Base-by-base conservation (phyloP, 202 grass and related monocot genomes). In the Zoysia matrella region DNA sequence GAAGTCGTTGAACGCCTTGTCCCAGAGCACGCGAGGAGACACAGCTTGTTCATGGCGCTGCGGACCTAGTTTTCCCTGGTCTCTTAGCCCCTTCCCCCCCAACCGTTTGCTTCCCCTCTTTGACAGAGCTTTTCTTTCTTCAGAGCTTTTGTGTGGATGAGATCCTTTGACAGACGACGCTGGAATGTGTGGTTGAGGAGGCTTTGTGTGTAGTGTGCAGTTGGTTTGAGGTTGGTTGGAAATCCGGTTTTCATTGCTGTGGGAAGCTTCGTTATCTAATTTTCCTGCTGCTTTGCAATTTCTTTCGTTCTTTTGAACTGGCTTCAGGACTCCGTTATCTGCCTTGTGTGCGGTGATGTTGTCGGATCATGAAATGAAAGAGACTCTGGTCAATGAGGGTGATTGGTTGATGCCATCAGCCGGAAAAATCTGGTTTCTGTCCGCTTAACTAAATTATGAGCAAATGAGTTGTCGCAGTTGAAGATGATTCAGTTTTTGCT, bases 41-140 rank as follows among this genome's bases (percentile, higher is more conserved):
- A 94, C 81, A 94, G 87, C 13, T 78, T 91, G 88, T 95, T 95
- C 86, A 95, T 98, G 92, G 92, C 92, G 36, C 87, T 98, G 82
- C 86, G 81, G 43, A 89, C 91, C 75, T 97, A 88, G 85, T 84
- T 81, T 83, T 42, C 7, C 0, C 53, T 16, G 50, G 5, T 48
- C 8, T 14, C 55, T 79, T 71, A 48, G 55, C 65, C 71, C 64
- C 39, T 44, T 1, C 75, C 12, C 14, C 14, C 0, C 41, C 12
- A 8, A 1, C 60, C 48, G 62, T 74, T 86, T 82, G 47, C 36
- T 13, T 11, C 47, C 22, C 40, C 30, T 36, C 30, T 36, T 30
- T 30, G 22, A 30, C 22, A 30, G 22, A 30, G 22, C 22, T 30
- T 82, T 13, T 67, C 52, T 52, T 60, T 16, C 30, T 82, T 43